phyloP scores from a whole-genome alignment of 129 eudicot species.

The Mikania micrantha region DNA sequence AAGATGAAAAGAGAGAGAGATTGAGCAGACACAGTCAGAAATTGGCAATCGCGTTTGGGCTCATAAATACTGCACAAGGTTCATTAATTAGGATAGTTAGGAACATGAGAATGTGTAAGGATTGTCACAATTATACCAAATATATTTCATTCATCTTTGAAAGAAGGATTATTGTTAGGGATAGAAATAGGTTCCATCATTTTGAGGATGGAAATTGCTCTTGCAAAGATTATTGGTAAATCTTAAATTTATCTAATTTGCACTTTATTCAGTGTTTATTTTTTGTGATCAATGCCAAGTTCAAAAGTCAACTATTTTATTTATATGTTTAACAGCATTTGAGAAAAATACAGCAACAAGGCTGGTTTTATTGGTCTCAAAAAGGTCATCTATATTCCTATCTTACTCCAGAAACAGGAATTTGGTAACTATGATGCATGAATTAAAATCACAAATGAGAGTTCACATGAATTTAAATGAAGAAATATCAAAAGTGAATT shows the following conservation, averaged over 20 bases:
- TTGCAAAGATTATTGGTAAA: slow-evolving; percentile 73
- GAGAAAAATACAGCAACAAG: slow-evolving; percentile 24
- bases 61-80: slow-evolving; percentile 43
- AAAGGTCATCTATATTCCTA: slow-evolving; percentile 1
- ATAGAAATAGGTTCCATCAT: slow-evolving; percentile 79
- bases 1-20: slow-evolving; percentile 66
- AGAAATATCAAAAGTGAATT: not conserved
- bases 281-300: not conserved
- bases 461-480: not conserved
- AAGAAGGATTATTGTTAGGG: slow-evolving; percentile 59
- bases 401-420: slow-evolving; percentile 9
- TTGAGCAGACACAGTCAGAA: slow-evolving; percentile 74
- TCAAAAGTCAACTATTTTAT: slow-evolving; percentile 4
- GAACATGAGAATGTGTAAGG: slow-evolving; percentile 77
- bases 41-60: slow-evolving; percentile 69
- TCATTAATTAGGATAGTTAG: slow-evolving; percentile 66
- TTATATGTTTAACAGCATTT: slow-evolving; percentile 8
- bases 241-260: not conserved
- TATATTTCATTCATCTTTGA: slow-evolving; percentile 59
- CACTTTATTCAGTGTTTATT: not conserved
- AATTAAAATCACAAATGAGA: not conserved
- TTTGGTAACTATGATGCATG: not conserved
- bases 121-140: slow-evolving; percentile 79
- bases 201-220: slow-evolving; percentile 79
- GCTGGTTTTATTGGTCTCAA: slow-evolving; percentile 9